These are phyloP conservation scores for Amanita muscaria DNA, from an alignment of 768 basidiomycete species.

Conservation along the genomic window DNA sequence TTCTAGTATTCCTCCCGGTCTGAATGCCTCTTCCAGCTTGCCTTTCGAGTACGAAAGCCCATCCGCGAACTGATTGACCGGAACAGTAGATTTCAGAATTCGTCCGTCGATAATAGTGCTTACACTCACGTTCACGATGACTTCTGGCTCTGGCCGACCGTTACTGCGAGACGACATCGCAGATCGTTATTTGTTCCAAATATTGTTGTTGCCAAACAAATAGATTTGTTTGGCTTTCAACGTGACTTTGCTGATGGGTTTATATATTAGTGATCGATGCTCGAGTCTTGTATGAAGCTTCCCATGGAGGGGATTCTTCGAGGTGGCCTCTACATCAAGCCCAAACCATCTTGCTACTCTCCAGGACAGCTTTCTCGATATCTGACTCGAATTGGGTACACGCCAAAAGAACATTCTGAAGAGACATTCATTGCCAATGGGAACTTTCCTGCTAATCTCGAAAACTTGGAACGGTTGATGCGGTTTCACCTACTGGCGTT, in stretches of 20 bases:
- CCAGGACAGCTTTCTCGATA: constrained; percentile 17
- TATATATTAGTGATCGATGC: too few relatives aligned
- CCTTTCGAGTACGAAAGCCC: constrained; percentile 61
- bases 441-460: constrained; percentile 17
- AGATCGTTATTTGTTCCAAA: neutral
- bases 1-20: constrained; percentile 47
- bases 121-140: constrained; percentile 54
- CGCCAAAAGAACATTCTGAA: constrained; percentile 6
- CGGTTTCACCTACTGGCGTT: constrained; percentile 24
- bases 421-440: constrained; percentile 13
- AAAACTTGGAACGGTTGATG: constrained; percentile 20
- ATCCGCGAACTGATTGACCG: constrained; percentile 43
- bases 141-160: constrained; percentile 53
- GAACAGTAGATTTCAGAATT: neutral
- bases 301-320: constrained; percentile 12
- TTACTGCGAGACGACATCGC: constrained; percentile 29
- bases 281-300: too few relatives aligned
- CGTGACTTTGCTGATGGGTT: too few relatives aligned
- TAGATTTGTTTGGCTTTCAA: too few relatives aligned
- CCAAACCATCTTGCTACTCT: constrained; percentile 16
- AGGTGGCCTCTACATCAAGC: constrained; percentile 18
- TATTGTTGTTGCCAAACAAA: too few relatives aligned
- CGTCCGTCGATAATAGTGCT: neutral
- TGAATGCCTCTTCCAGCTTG: constrained; percentile 58
- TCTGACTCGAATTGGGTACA: constrained; percentile 18